Evolutionary conservation across 2,329 filamentous ascomycete genomes (phyloP).

Genomic region (Alternaria gansuensis): DNA sequence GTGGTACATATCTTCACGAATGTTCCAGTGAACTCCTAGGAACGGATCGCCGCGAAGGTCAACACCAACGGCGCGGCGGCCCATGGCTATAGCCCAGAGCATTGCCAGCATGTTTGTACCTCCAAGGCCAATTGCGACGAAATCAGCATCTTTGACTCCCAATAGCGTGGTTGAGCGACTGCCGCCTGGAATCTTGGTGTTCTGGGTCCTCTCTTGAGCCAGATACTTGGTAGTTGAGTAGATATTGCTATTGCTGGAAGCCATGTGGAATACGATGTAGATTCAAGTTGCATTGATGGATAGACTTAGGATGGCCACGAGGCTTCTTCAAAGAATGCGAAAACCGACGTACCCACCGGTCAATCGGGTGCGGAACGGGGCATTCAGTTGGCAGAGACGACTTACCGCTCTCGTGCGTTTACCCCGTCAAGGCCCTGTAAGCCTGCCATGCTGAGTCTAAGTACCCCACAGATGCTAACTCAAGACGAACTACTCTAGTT

Average conservation of each 20-base stretch:
- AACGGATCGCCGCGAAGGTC: conserved; percentile 30
- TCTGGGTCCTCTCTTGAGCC: conserved; percentile 16
- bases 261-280: not conserved
- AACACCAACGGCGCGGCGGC: conserved; percentile 26
- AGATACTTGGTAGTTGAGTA: conserved; percentile 16
- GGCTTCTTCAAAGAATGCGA: not conserved
- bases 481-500: conserved; percentile 1
- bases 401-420: conserved; percentile 7
- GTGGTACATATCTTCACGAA: conserved; percentile 32
- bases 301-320: not conserved
- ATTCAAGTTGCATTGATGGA: not conserved
- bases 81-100: conserved; percentile 30
- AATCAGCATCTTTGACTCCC: conserved; percentile 30
- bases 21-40: conserved; percentile 34
- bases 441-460: conserved; percentile 9
- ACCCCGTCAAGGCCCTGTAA: conserved; percentile 3
- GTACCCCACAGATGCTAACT: conserved; percentile 8
- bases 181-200: conserved; percentile 8
- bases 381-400: not conserved
- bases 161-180: conserved; percentile 14
- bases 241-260: conserved; percentile 2
- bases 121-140: conserved; percentile 30
- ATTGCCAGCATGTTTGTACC: conserved; percentile 33
- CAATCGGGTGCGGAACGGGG: conserved; percentile 1
- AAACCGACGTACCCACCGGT: not conserved